These are phyloP conservation scores for Fragaria vesca DNA, from an alignment of 306 rosid species.

Conservation along the genomic window DNA sequence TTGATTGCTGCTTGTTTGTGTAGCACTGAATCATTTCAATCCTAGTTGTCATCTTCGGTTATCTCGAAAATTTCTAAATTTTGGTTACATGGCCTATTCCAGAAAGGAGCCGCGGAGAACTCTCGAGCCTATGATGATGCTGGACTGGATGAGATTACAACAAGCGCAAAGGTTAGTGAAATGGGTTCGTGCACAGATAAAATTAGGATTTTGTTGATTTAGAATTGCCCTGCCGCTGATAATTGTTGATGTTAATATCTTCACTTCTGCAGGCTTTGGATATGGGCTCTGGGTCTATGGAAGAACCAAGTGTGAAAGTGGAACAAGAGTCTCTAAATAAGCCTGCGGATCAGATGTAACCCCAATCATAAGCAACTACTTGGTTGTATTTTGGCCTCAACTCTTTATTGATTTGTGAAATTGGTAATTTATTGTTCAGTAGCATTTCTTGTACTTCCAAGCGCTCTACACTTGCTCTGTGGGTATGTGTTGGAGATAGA, in stretches of 20 bases:
- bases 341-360: constrained; percentile 47
- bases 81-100: constrained; percentile 26
- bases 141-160: constrained; percentile 44
- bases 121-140: constrained; percentile 42
- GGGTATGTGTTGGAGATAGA: not conserved
- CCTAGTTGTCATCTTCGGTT: not conserved
- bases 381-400: not conserved
- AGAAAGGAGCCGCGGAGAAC: constrained; percentile 52
- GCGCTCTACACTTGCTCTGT: not conserved
- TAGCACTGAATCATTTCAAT: not conserved
- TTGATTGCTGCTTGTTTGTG: not conserved
- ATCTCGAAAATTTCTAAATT: constrained; percentile 8
- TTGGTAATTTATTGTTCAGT: constrained; percentile 21
- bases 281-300: constrained; percentile 43
- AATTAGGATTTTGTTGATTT: not conserved
- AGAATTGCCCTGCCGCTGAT: constrained; percentile 2
- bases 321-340: constrained; percentile 55
- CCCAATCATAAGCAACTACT: not conserved
- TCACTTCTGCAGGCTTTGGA: constrained; percentile 54
- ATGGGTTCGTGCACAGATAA: constrained; percentile 1
- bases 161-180: constrained; percentile 49
- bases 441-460: constrained; percentile 5
- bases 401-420: constrained; percentile 20
- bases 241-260: constrained; percentile 12
- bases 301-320: constrained; percentile 55